Conservation (phyloP, 805 yeast species). For the Candida cerambycidarum region DNA sequence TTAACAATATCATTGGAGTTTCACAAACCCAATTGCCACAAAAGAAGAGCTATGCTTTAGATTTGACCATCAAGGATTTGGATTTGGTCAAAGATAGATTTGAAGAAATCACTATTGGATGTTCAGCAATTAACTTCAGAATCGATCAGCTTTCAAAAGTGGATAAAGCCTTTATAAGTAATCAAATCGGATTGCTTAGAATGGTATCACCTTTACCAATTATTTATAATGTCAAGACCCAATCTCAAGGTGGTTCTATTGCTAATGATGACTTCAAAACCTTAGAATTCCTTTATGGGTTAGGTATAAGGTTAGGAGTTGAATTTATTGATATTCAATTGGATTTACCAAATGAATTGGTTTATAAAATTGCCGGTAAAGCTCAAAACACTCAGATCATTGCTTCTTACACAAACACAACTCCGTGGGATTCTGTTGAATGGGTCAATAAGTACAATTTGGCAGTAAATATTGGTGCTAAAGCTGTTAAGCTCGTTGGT, state of each 20-base stretch:
- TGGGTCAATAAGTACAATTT: constrained; percentile 74
- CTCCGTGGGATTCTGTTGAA: constrained; percentile 65
- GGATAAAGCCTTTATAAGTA: constrained; percentile 58
- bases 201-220: constrained; percentile 68
- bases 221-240: constrained; percentile 75
- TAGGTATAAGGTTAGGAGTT: constrained; percentile 76
- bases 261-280: constrained; percentile 54
- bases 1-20: constrained; percentile 62
- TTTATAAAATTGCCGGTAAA: constrained; percentile 49
- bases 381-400: constrained; percentile 69
- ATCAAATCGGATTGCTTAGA: constrained; percentile 71
- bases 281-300: constrained; percentile 50
- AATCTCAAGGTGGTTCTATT: constrained; percentile 79
- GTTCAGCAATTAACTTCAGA: constrained; percentile 80
- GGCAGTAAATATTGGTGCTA: constrained; percentile 65
- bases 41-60: constrained; percentile 64
- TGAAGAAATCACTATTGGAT: constrained; percentile 60
- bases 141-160: constrained; percentile 65
- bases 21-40: constrained; percentile 38
- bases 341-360: constrained; percentile 57
- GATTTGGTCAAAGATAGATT: constrained; percentile 45
- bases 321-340: constrained; percentile 81
- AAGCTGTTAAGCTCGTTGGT: constrained; percentile 82
- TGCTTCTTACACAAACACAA: constrained; percentile 65
- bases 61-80: constrained; percentile 69